Conservation (phyloP, 371 early-diverging fungal species). For the Mucor lusitanicus region DNA sequence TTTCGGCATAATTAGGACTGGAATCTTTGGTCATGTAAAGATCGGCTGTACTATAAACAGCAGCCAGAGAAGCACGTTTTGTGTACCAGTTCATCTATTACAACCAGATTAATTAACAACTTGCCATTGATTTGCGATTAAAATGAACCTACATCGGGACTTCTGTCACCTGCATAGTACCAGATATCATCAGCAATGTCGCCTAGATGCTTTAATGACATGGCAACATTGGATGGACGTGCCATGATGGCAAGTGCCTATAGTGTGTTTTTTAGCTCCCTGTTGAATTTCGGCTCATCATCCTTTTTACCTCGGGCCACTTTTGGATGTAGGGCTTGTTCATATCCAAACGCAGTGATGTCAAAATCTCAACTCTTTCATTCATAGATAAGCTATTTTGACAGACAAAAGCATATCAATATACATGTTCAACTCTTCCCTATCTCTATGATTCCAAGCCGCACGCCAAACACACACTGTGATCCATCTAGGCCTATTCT, state of each 20-base stretch:
- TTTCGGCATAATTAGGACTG: conserved; percentile 71
- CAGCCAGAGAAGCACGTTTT: conserved; percentile 78
- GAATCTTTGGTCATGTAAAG: conserved; percentile 88
- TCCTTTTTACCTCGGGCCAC: conserved; percentile 78
- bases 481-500: too few species aligned
- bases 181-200: conserved; percentile 86
- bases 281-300: neutral
- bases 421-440: neutral
- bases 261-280: neutral
- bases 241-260: conserved; percentile 85
- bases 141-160: conserved; percentile 69
- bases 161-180: conserved; percentile 85
- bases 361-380: conserved; percentile 68
- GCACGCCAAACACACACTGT: neutral
- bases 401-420: neutral
- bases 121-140: neutral
- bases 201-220: conserved; percentile 68
- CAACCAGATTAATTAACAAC: neutral
- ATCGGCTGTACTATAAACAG: conserved; percentile 84
- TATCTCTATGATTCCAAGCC: neutral
- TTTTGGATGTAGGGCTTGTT: conserved; percentile 70
- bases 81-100: conserved; percentile 92
- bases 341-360: conserved; percentile 68
- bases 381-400: conserved; percentile 29
- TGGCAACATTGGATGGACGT: conserved; percentile 69